Evolutionary conservation across 148 eudicot genomes (phyloP).

Genomic region (Diospyros kaki): DNA sequence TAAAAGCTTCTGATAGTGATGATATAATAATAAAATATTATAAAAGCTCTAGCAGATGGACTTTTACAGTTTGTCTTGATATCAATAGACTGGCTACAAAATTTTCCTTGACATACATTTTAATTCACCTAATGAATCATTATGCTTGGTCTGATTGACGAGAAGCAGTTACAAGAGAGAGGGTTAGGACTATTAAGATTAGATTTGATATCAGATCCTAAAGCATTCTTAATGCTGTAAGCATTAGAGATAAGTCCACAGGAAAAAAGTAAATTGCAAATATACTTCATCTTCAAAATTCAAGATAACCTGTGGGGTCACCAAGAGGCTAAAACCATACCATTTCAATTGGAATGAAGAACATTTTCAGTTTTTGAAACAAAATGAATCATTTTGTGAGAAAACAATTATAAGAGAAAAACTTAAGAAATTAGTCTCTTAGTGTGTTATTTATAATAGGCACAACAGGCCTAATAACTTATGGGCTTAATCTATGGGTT

Average conservation of each 20-base stretch:
- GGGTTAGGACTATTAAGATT: background rate
- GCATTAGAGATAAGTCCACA: background rate
- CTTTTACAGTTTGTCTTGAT: background rate
- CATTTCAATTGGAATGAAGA: background rate
- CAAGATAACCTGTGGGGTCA: background rate
- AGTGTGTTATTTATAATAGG: too few species aligned
- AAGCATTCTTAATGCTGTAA: background rate
- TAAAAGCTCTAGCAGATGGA: constrained; percentile 6
- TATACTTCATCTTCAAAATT: too few species aligned
- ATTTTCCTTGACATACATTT: too few species aligned
- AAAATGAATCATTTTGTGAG: background rate
- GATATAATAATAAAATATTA: too few species aligned
- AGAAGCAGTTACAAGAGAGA: background rate
- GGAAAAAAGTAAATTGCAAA: background rate
- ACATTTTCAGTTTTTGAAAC: background rate
- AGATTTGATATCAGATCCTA: background rate
- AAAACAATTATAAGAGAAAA: too few species aligned
- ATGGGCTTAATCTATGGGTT: too few species aligned
- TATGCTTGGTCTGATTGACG: background rate
- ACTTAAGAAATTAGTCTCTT: too few species aligned
- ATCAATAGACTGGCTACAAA: background rate
- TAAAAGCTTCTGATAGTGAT: too few species aligned
- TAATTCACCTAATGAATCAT: background rate
- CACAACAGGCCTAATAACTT: too few species aligned
- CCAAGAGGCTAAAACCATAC: background rate